Evolutionary conservation across 2,329 filamentous ascomycete species (phyloP), one percentile per base, ranked within the genome.

Genomic region (Pseudogymnoascus sp.): DNA sequence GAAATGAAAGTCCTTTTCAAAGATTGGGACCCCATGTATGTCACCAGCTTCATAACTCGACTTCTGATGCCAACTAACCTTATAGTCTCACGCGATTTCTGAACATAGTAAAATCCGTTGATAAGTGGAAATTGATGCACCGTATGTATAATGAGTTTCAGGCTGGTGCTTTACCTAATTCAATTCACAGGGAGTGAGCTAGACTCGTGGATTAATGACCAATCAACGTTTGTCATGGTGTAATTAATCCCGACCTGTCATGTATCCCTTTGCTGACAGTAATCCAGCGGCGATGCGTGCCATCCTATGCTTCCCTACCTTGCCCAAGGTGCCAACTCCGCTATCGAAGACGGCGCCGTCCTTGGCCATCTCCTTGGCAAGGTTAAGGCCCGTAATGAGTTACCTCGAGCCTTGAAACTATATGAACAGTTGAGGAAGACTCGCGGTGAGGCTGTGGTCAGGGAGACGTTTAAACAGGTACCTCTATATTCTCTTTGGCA

Each of bases 281-380:
- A n/a, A 25, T 1, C 0, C 39, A 43, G 39, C 0, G 85, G 85
- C 0, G 85, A 88, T 66, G 82, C 84, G 0, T 82, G 83, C 2
- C 84, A 88, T 64, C 83, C 85, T 0, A 87, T 83, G 0, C 74
- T 88, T 0, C 85, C 85, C 0, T 88, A 88, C 67, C 74, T 85
- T 0, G 82, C 82, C 1, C 77, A 73, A 6, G 78, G 71, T 71
- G 81, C 81, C 0, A 81, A 81, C 2, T 84, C 84, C 80, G 77
- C 78, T 5, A 73, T 85, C 1, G 82, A 85, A 68, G 82, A 85
- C 61, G 82, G 76, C 0, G 79, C 79, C 5, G 79, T 82, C 0
- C 73, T 84, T 0, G 81, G 82, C 0, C 70, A 82, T 38, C 83
- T 80, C 62, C 74, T 84, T 0, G 75, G 75, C 0, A 74, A 74